Conservation (phyloP, 352 stramenopile genomes). For the Phytopythium oedochilum region DNA sequence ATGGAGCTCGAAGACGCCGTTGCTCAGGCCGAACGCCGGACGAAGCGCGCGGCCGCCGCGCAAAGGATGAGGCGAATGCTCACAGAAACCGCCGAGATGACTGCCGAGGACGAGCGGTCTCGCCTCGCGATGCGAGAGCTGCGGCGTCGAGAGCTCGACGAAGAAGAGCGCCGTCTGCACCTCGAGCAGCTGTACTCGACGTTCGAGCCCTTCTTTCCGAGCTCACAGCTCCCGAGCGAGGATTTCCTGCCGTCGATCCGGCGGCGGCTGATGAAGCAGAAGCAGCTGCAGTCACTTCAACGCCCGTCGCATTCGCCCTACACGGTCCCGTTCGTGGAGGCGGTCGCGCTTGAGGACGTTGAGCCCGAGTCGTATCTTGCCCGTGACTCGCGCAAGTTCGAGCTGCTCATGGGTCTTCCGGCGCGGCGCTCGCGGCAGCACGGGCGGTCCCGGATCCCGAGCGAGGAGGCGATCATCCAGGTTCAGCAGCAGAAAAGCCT, state of each 20-base stretch:
- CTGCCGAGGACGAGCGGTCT: conserved; percentile 43
- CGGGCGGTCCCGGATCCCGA: conserved; percentile 29
- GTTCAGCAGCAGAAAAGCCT: conserved; percentile 23
- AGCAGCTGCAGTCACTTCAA: conserved; percentile 13
- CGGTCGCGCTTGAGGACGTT: conserved; percentile 35
- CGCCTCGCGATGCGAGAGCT: conserved; percentile 19
- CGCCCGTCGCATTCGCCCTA: conserved; percentile 17
- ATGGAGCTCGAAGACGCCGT: conserved; percentile 48
- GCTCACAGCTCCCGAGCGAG: conserved; percentile 32
- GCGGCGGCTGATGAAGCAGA: conserved; percentile 23
- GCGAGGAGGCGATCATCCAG: conserved; percentile 29
- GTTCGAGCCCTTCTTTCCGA: conserved; percentile 48
- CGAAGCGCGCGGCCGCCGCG: conserved; percentile 15
- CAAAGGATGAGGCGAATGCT: conserved; percentile 33
- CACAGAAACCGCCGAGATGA: conserved; percentile 40
- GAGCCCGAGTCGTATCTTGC: conserved; percentile 46
- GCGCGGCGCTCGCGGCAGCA: conserved; percentile 22
- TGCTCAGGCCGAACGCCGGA: conserved; percentile 17
- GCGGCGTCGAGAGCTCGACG: conserved; percentile 18
- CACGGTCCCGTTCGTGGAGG: conserved; percentile 31
- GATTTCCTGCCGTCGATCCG: conserved; percentile 47
- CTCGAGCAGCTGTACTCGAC: conserved; percentile 52
- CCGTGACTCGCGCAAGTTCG: conserved; percentile 49
- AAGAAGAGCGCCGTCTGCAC: conserved; percentile 18
- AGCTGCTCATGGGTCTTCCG: conserved; percentile 44